These are phyloP conservation scores for Solanum piurae DNA, from an alignment of 257 asterid species.

Conservation along the genomic window DNA sequence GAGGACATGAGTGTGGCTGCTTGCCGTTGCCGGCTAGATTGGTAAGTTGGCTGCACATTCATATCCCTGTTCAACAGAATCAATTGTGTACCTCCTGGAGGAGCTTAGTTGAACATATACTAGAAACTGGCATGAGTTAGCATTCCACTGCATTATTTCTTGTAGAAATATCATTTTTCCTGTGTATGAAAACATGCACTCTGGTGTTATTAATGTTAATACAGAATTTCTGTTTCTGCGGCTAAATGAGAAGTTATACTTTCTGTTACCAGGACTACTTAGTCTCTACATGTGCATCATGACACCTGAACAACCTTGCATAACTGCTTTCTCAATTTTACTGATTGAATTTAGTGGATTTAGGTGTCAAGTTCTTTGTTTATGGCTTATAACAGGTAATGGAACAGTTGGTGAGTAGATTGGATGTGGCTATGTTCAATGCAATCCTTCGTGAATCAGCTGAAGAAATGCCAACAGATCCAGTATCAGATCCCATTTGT, in stretches of 20 bases:
- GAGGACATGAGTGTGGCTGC: constrained; percentile 75
- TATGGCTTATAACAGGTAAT: constrained; percentile 41
- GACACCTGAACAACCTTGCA: background rate
- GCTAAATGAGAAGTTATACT: background rate
- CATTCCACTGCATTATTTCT: background rate
- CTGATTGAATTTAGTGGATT: background rate
- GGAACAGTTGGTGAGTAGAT: constrained; percentile 83
- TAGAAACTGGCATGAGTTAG: background rate
- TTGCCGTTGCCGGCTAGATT: constrained; percentile 59
- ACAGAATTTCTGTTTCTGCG: background rate
- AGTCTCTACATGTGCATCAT: background rate
- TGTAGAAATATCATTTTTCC: background rate
- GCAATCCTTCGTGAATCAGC: constrained; percentile 85
- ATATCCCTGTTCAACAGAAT: background rate
- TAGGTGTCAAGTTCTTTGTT: background rate
- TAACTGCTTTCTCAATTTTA: background rate
- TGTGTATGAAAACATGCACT: background rate
- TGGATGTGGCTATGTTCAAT: constrained; percentile 93
- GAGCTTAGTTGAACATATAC: background rate
- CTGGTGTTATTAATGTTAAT: background rate
- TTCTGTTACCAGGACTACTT: background rate
- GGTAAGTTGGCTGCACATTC: constrained; percentile 31
- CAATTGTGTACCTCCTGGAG: background rate
- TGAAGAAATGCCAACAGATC: constrained; percentile 86
- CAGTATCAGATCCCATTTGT: constrained; percentile 85